These are phyloP conservation scores for Fusarium longipes DNA, from an alignment of 2,329 filamentous ascomycete genomes.

Conservation along the genomic window DNA sequence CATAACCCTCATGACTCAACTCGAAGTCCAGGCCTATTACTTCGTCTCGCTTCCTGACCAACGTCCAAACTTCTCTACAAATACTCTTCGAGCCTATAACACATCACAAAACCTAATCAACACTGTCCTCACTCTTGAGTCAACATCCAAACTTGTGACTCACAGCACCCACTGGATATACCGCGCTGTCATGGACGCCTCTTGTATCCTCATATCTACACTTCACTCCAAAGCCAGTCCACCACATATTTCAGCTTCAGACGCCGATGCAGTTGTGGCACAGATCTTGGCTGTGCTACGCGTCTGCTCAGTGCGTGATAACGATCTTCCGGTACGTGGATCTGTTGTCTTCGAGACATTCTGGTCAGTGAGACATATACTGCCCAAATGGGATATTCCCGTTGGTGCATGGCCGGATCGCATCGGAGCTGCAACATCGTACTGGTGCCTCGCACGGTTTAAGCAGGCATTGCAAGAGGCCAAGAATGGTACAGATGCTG, in stretches of 20 bases:
- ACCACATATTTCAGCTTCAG: constrained; percentile 47
- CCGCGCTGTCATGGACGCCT: constrained; percentile 59
- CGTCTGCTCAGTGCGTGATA: constrained; percentile 60
- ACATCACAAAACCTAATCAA: constrained; percentile 61
- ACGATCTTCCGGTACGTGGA: constrained; percentile 60
- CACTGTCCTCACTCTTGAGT: constrained; percentile 57
- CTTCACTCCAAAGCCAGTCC: constrained; percentile 58
- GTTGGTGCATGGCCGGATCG: constrained; percentile 58
- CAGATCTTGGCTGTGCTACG: constrained; percentile 53
- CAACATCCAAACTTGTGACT: constrained; percentile 53
- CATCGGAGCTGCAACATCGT: constrained; percentile 61
- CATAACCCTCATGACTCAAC: constrained; percentile 59
- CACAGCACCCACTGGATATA: constrained; percentile 64
- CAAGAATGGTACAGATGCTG: constrained; percentile 48
- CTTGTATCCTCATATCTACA: constrained; percentile 59
- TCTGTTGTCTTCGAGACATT: constrained; percentile 62
- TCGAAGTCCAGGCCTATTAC: constrained; percentile 67
- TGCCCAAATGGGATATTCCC: constrained; percentile 55
- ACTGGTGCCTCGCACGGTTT: constrained; percentile 62
- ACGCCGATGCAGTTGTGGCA: constrained; percentile 48
- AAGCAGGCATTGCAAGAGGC: constrained; percentile 56
- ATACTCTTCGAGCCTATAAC: constrained; percentile 60
- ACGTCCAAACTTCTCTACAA: constrained; percentile 55
- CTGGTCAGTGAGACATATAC: constrained; percentile 55
- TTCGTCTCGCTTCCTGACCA: constrained; percentile 58